Evolutionary conservation across 768 basidiomycete species (phyloP).

Genomic region (Hemileccinum impolitum): DNA sequence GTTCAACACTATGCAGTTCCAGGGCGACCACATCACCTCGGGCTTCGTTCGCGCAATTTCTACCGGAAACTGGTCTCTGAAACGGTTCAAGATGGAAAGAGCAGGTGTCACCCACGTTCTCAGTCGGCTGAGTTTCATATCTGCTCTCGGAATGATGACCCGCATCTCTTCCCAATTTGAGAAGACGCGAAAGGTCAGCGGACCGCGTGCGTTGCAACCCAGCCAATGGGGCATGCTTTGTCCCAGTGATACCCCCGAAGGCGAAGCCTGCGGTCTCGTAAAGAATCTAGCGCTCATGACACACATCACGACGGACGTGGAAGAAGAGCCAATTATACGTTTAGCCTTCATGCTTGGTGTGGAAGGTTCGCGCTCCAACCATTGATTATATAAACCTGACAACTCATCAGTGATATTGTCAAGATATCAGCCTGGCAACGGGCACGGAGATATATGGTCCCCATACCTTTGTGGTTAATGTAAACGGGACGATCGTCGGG

Average conservation of each 20-base stretch:
- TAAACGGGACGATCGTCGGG: conserved; percentile 95
- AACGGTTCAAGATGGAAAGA: conserved; percentile 99
- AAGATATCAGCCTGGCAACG: conserved; percentile 87
- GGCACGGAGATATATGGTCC: conserved; percentile 96
- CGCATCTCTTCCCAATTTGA: conserved; percentile 98
- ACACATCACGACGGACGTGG: conserved; percentile 98
- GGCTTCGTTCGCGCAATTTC: conserved; percentile 97
- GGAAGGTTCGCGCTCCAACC: conserved; percentile 59
- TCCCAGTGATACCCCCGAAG: conserved; percentile 98
- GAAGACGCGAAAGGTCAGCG: conserved; percentile 98
- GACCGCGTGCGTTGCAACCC: conserved; percentile 93
- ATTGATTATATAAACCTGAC: conserved; percentile 9
- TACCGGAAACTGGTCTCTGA: conserved; percentile 98
- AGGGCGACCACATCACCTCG: conserved; percentile 93
- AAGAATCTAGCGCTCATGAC: conserved; percentile 99
- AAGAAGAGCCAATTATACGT: conserved; percentile 89
- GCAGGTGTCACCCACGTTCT: conserved; percentile 98
- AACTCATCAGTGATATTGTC: conserved; percentile 12
- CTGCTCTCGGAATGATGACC: conserved; percentile 99
- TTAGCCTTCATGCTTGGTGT: conserved; percentile 95
- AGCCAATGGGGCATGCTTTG: conserved; percentile 99
- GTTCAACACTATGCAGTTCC: conserved; percentile 90
- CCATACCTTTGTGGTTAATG: conserved; percentile 90
- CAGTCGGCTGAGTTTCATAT: conserved; percentile 92
- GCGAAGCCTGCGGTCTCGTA: conserved; percentile 97